Evolutionary conservation across 2,329 filamentous ascomycete species (phyloP).

Genomic region (Fusarium cicatricum): DNA sequence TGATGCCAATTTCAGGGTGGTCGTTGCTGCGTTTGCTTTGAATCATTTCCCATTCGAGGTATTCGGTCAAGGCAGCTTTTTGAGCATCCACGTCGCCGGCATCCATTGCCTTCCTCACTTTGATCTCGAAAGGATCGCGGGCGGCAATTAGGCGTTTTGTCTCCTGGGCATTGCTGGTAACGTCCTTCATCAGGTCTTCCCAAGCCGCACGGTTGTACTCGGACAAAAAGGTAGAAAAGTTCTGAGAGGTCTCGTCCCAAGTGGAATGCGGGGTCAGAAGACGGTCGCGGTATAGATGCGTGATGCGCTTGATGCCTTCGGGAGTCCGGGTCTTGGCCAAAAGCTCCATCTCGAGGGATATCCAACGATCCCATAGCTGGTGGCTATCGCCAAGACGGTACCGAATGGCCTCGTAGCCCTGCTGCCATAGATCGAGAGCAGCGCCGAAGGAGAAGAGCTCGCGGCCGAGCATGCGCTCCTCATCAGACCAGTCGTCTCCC

Average conservation of each 20-base stretch:
- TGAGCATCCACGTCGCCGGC: constrained; percentile 64
- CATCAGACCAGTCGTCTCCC: constrained; percentile 64
- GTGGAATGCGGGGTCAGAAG: constrained; percentile 76
- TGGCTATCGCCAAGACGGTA: constrained; percentile 81
- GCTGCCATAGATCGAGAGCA: constrained; percentile 74
- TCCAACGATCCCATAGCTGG: constrained; percentile 80
- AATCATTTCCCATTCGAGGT: constrained; percentile 84
- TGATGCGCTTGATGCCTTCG: constrained; percentile 69
- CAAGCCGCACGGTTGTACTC: constrained; percentile 75
- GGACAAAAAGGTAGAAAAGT: constrained; percentile 78
- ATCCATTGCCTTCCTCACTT: constrained; percentile 66
- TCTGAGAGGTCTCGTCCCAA: constrained; percentile 78
- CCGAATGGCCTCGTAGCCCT: constrained; percentile 75
- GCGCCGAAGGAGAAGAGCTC: constrained; percentile 76
- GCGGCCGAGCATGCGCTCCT: constrained; percentile 73
- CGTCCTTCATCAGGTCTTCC: constrained; percentile 76
- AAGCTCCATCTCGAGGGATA: constrained; percentile 75
- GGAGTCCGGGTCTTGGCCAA: constrained; percentile 64
- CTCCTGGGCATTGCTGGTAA: constrained; percentile 68
- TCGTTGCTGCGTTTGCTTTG: constrained; percentile 63
- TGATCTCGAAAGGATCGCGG: constrained; percentile 74
- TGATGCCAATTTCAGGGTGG: constrained; percentile 53
- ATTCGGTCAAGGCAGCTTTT: constrained; percentile 65
- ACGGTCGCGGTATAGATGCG: constrained; percentile 74
- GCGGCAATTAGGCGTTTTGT: constrained; percentile 69